phyloP scores from a whole-genome alignment of 805 yeast species.

The Metschnikowia cubensis region DNA sequence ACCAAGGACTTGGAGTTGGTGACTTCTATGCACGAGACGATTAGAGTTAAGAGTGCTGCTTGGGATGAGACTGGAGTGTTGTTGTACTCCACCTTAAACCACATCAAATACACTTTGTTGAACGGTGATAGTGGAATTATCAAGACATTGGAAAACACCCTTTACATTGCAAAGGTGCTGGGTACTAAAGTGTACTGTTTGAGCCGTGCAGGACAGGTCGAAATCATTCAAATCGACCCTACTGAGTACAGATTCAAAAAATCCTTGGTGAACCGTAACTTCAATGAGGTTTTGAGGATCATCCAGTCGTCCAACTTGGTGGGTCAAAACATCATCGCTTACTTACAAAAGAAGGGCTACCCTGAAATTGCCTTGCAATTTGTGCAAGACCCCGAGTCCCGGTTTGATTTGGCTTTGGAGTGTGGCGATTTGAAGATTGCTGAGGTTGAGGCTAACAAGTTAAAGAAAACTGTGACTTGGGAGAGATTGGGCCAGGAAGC shows the following conservation, averaged over 20 bases:
- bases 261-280: conserved; percentile 85
- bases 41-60: conserved; percentile 92
- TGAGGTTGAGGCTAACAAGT: conserved; percentile 76
- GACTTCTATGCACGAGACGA: conserved; percentile 91
- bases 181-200: conserved; percentile 75
- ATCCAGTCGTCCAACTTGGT: conserved; percentile 87
- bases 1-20: conserved; percentile 71
- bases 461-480: conserved; percentile 72
- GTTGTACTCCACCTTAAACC: conserved; percentile 91
- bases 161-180: conserved; percentile 70
- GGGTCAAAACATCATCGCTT: conserved; percentile 95
- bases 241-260: conserved; percentile 96
- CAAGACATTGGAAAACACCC: conserved; percentile 83
- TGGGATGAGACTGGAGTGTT: conserved; percentile 95
- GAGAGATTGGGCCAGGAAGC: conserved; percentile 82
- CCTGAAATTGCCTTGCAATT: conserved; percentile 97
- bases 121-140: conserved; percentile 96
- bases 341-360: conserved; percentile 89
- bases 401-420: conserved; percentile 93
- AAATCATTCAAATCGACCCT: conserved; percentile 78
- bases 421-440: conserved; percentile 88
- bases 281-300: conserved; percentile 84
- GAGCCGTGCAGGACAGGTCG: conserved; percentile 81
- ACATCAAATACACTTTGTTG: conserved; percentile 85
- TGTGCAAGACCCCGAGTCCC: conserved; percentile 92